Base-by-base conservation (phyloP, 331 rosid genomes). In the Cydonia oblonga region DNA sequence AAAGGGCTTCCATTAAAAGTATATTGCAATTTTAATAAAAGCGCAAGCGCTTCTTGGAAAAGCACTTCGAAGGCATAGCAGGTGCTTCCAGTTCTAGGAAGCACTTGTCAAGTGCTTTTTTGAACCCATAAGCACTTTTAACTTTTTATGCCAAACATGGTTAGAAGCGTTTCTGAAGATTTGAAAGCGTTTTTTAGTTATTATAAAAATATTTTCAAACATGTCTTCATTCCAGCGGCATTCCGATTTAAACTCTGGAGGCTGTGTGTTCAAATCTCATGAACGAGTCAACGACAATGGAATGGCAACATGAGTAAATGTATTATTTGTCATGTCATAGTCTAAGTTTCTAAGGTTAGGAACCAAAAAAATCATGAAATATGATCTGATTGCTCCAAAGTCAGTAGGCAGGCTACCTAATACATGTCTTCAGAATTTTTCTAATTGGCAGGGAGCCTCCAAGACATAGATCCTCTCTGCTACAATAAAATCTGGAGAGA, bases 391-490 rank as follows among this genome's bases (percentile, higher is more conserved):
- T 16, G 40, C 4, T 10, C 6, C 0, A 4, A 62, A 82, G 90
- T 86, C 84, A 26, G 54, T 71, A 65, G 82, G 85, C 78, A 28
- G 81, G 44, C 81, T 51, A 81, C 93, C 93, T 74, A 84, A 90
- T 49, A 49, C 9, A 18, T 49, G 80, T 61, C 73, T 19, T 18
- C 16, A 15, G 25, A 42, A 80, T 16, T 49, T 61, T 69, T 54
- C 14, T 54, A 51, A 40, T 13, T 20, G 74, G 78, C 40, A 35
- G 14, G 2, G 26, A 29, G 73, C 5, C 0, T 22, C 13, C 14
- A 23, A 22, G 26, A 20, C 28, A 2, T 3, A 9, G 3, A 56
- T 9, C 28, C 13, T n/a, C 54, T 49, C 42, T 49, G 3, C 1
- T 49, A 18, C 54, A 49, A 6, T 2, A 49, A 49, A 2, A 2